These are phyloP conservation scores for Krasilnikovozyma curviuscula DNA, from an alignment of 768 basidiomycete genomes.

Conservation along the genomic window DNA sequence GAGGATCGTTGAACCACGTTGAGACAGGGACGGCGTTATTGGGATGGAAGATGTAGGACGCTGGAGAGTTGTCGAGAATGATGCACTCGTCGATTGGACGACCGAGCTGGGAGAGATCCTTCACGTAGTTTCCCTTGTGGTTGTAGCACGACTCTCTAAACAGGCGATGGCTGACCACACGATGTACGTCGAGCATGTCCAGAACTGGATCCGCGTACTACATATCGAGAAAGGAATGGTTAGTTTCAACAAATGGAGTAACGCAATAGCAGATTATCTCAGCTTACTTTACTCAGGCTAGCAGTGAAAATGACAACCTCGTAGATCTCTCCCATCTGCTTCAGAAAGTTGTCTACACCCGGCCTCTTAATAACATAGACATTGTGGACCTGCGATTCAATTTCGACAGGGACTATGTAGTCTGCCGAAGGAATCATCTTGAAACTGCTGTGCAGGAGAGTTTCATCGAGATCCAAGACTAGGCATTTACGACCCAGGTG, in stretches of 20 bases:
- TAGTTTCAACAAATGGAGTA: too few relatives aligned
- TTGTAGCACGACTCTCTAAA: conserved; percentile 99
- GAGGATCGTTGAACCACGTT: conserved; percentile 98
- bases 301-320: conserved; percentile 97
- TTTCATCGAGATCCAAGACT: conserved; percentile 92
- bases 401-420: conserved; percentile 97
- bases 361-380: conserved; percentile 98
- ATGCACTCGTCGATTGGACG: conserved; percentile 84
- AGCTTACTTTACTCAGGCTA: conserved; percentile 71
- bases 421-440: conserved; percentile 92
- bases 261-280: conserved; percentile 9
- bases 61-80: conserved; percentile 97
- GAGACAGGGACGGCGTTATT: conserved; percentile 98
- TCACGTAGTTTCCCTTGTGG: conserved; percentile 97
- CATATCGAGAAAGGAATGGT: too few relatives aligned
- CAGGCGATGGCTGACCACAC: conserved; percentile 77
- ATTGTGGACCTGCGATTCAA: conserved; percentile 95
- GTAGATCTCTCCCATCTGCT: conserved; percentile 96
- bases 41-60: conserved; percentile 97
- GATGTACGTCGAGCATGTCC: conserved; percentile 84
- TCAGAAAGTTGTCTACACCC: conserved; percentile 89
- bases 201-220: conserved; percentile 97
- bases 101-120: conserved; percentile 94
- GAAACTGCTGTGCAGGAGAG: conserved; percentile 90
- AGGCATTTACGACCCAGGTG: conserved; percentile 84